These are phyloP conservation scores for Alectoria sarmentosa DNA, from an alignment of 495 filamentous ascomycete genomes.

Conservation along the genomic window DNA sequence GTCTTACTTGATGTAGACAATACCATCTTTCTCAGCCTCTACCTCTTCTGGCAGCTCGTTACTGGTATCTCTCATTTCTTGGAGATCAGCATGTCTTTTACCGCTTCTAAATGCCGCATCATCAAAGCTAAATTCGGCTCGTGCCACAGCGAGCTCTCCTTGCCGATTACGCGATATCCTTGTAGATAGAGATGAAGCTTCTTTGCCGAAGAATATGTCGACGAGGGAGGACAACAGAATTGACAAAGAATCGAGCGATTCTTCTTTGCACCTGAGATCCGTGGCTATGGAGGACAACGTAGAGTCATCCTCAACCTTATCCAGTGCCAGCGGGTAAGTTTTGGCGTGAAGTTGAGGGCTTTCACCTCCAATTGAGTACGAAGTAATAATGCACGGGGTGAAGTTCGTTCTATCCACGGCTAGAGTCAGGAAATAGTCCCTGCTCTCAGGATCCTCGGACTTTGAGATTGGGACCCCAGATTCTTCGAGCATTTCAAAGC, in stretches of 20 bases:
- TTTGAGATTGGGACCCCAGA: constrained; percentile 42
- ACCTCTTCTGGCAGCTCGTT: constrained; percentile 42
- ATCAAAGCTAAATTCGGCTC: constrained; percentile 62
- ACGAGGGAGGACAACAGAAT: constrained; percentile 48
- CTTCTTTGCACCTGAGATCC: constrained; percentile 45
- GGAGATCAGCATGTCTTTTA: constrained; percentile 58
- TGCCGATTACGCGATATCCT: constrained; percentile 35
- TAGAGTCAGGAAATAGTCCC: constrained; percentile 49
- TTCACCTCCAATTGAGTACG: constrained; percentile 38
- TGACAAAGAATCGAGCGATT: constrained; percentile 38
- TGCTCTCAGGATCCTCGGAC: constrained; percentile 32
- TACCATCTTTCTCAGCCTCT: constrained; percentile 62
- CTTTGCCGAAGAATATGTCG: constrained; percentile 57
- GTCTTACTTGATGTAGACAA: constrained; percentile 59
- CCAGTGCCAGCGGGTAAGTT: constrained; percentile 59
- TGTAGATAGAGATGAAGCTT: constrained; percentile 56
- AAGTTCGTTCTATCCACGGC: constrained; percentile 57
- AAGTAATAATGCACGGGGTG: constrained; percentile 61
- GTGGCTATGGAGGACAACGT: constrained; percentile 39
- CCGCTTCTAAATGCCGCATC: constrained; percentile 66
- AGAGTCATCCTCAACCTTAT: constrained; percentile 28
- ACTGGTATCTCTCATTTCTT: constrained; percentile 45
- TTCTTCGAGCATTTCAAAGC: constrained; percentile 52
- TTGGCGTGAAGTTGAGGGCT: constrained; percentile 34
- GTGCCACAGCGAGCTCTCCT: constrained; percentile 42